Conservation (phyloP, 148 eudicot species). For the Vaccinium vitisidaea region DNA sequence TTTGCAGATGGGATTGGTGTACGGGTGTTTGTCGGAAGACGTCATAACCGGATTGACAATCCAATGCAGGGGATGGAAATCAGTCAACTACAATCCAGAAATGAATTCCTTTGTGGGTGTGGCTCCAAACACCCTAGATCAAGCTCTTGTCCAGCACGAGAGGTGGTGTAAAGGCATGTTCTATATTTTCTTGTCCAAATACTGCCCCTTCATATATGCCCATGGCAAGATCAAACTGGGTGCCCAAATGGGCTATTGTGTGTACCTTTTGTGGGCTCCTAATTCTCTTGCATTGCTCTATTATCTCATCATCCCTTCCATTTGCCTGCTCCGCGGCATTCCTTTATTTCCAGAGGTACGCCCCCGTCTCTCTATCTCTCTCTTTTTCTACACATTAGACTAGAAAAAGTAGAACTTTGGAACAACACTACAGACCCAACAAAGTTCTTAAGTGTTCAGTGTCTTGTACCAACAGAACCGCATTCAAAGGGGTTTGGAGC, state of each 20-base stretch:
- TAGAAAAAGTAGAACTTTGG: neutral
- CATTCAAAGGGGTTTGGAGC: neutral
- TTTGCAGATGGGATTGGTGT: slow-evolving; percentile 45
- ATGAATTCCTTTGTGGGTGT: slow-evolving; percentile 33
- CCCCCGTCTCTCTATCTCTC: too few relatives aligned
- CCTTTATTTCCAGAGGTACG: slow-evolving; percentile 45
- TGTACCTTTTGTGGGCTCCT: slow-evolving; percentile 41
- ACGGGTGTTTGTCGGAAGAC: slow-evolving; percentile 48
- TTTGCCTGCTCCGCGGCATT: slow-evolving; percentile 30
- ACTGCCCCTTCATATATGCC: slow-evolving; percentile 44
- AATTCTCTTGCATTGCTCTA: slow-evolving; percentile 29
- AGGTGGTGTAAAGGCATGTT: slow-evolving; percentile 47
- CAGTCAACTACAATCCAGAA: slow-evolving; percentile 39
- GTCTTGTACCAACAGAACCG: neutral
- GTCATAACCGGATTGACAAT: slow-evolving; percentile 39
- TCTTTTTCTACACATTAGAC: neutral
- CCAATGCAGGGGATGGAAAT: slow-evolving; percentile 50
- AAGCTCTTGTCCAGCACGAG: slow-evolving; percentile 35
- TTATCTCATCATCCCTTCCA: slow-evolving; percentile 33
- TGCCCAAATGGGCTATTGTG: slow-evolving; percentile 49
- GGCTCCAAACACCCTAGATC: slow-evolving; percentile 35
- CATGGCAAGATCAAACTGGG: slow-evolving; percentile 36
- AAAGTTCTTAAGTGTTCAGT: neutral
- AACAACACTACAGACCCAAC: neutral
- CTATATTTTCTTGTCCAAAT: slow-evolving; percentile 40